Evolutionary conservation across 192 early-diverging fungal species (phyloP), one percentile per base, ranked within the genome.

Genomic region (Backusella tarrabulga): DNA sequence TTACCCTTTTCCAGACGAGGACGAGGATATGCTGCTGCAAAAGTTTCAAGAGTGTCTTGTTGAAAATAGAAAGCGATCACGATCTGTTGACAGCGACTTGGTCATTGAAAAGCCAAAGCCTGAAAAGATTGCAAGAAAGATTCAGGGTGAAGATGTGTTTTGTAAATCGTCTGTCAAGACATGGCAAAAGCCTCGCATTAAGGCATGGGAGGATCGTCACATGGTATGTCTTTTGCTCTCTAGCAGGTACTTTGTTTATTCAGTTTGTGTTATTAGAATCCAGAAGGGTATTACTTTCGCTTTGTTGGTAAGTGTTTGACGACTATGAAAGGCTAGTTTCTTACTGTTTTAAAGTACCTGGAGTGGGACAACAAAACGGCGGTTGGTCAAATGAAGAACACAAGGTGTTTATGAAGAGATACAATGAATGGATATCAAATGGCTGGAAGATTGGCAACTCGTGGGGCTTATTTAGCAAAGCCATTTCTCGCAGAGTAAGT

Each of bases 391-490:
- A 50, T 52, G 76, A 77, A n/a, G 87, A 87, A 12, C 79, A 81
- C 41, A 63, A 77, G 12, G 75, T 83, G 32, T 90, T 90, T 38
- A 87, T 88, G 88, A 76, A 60, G 2, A 82, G 88, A 70, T 79
- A 87, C 40, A 70, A 84, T 4, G 87, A 85, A 74, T 90, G 87
- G 87, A 80, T 81, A 35, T 69, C 34, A 4, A 74, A 79, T 44
- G 84, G 84, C 0, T 85, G 81, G 23, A 75, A 83, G 14, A 83
- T 90, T 26, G 88, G 88, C n/a, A 78, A 84, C 7, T 84, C 88
- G 1, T 90, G 88, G 88, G 88, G 88, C 6, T 46, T 88, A 32
- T 88, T 90, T 71, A 88, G 87, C 54, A 83, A 78, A 71, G 67
- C 76, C 4, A 82, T 90, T 46, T 83, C 84, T 26, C 83, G 88